These are phyloP conservation scores for Phialemoniopsis sp. DNA, from an alignment of 2,329 filamentous ascomycete species.

Conservation along the genomic window DNA sequence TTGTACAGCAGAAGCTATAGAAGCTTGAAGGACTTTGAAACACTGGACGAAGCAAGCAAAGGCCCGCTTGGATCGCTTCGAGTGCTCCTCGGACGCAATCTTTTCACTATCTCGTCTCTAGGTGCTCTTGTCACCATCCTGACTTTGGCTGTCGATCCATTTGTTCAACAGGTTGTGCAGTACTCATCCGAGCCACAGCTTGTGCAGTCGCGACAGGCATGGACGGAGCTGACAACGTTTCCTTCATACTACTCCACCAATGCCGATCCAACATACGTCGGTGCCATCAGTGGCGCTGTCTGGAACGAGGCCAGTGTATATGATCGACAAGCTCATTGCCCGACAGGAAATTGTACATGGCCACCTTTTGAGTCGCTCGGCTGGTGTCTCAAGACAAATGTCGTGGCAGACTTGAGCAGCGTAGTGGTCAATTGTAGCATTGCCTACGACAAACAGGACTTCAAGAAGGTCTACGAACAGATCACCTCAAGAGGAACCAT, in stretches of 20 bases:
- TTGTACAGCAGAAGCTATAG: neutral
- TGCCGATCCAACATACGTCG: neutral
- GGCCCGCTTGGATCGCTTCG: neutral
- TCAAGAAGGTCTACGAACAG: neutral
- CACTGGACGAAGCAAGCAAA: slow-evolving; percentile 1
- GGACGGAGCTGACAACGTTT: neutral
- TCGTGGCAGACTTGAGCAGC: neutral
- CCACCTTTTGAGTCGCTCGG: neutral
- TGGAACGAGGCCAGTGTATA: neutral
- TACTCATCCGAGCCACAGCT: neutral
- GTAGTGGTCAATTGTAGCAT: neutral
- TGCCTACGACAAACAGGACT: neutral
- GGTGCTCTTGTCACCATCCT: neutral
- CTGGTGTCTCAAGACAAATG: slow-evolving; percentile 1
- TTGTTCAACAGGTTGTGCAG: slow-evolving; percentile 3
- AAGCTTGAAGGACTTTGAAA: neutral
- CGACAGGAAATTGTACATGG: slow-evolving; percentile 4
- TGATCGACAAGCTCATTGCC: neutral
- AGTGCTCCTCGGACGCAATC: neutral
- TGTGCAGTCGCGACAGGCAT: neutral
- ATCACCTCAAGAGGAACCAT: neutral
- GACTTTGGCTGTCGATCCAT: neutral
- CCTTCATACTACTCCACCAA: neutral
- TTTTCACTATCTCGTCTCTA: neutral
- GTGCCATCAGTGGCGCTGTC: neutral